A percentile compares a stretch with the other conserved stretches of the same genome.
Evolutionary conservation across 1,284 basidiomycete species (phyloP).

Genomic region (Ustilago loliicola): DNA sequence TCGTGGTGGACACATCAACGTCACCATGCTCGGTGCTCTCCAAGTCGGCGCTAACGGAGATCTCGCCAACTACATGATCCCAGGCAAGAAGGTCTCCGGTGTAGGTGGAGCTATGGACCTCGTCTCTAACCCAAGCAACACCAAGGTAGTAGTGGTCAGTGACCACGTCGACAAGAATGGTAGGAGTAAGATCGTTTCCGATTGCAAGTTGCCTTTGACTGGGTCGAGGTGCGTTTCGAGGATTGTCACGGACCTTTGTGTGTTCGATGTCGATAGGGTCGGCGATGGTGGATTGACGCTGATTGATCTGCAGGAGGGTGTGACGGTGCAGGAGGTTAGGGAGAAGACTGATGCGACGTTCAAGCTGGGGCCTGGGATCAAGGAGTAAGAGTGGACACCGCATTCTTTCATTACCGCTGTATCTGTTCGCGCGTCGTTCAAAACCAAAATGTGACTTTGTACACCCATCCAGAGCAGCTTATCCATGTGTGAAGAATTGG

Average conservation of each 20-base stretch:
- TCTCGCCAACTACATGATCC: conserved; percentile 98
- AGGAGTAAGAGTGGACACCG: conserved; percentile 3
- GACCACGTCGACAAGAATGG: conserved; percentile 92
- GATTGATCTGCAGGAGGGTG: conserved; percentile 85
- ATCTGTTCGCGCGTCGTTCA: not conserved
- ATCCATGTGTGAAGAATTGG: no score
- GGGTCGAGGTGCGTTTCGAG: conserved; percentile 86
- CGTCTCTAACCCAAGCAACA: conserved; percentile 53
- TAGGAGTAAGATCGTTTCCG: conserved; percentile 84
- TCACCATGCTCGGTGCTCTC: conserved; percentile 92
- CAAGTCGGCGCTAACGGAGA: conserved; percentile 94
- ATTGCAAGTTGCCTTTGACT: conserved; percentile 87
- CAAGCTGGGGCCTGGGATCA: conserved; percentile 64
- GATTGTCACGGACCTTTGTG: conserved; percentile 89
- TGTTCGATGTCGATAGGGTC: conserved; percentile 86
- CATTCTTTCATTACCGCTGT: not conserved
- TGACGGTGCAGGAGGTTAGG: conserved; percentile 84
- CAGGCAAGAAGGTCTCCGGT: conserved; percentile 82
- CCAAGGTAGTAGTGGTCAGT: conserved; percentile 80
- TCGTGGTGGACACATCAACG: conserved; percentile 91
- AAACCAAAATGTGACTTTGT: not conserved
- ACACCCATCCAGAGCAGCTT: no score
- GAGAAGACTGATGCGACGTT: conserved; percentile 87
- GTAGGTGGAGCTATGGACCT: conserved; percentile 96
- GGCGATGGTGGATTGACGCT: conserved; percentile 79